Percentiles rank a stretch among this genome's conserved stretches.
These are phyloP conservation scores for Suhomyces sp. DNA, from an alignment of 805 yeast species.

Conservation along the genomic window DNA sequence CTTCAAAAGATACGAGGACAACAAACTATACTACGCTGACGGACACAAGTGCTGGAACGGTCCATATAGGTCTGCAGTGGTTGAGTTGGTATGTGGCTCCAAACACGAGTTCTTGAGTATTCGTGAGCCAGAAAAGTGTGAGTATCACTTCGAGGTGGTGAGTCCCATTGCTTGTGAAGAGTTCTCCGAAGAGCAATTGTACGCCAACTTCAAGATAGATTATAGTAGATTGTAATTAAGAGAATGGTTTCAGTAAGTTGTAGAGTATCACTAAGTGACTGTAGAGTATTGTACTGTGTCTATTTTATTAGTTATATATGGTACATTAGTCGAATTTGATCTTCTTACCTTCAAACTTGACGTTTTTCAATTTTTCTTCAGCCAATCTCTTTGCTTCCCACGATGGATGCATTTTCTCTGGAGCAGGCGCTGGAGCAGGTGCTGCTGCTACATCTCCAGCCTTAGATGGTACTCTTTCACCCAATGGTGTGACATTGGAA, in stretches of 20 bases:
- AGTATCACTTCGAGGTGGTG: constrained; percentile 53
- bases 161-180: constrained; percentile 47
- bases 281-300: not conserved
- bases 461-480: constrained; percentile 21
- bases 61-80: constrained; percentile 69
- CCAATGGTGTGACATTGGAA: constrained; percentile 38
- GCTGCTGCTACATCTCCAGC: constrained; percentile 1
- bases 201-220: constrained; percentile 24
- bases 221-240: constrained; percentile 9
- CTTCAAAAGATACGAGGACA: constrained; percentile 24
- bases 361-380: constrained; percentile 61
- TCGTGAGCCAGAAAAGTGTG: constrained; percentile 87
- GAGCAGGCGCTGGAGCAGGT: constrained; percentile 3
- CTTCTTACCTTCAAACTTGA: constrained; percentile 81
- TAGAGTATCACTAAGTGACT: not conserved
- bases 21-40: constrained; percentile 41
- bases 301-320: not conserved
- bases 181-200: constrained; percentile 25
- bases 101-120: constrained; percentile 57
- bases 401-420: constrained; percentile 74
- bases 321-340: constrained; percentile 34
- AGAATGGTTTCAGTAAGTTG: not conserved
- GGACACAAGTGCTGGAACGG: constrained; percentile 96
- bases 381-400: constrained; percentile 89
- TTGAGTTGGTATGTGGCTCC: constrained; percentile 66